phyloP scores from a whole-genome alignment of 805 yeast genomes.

The Pichia paraexigua region DNA sequence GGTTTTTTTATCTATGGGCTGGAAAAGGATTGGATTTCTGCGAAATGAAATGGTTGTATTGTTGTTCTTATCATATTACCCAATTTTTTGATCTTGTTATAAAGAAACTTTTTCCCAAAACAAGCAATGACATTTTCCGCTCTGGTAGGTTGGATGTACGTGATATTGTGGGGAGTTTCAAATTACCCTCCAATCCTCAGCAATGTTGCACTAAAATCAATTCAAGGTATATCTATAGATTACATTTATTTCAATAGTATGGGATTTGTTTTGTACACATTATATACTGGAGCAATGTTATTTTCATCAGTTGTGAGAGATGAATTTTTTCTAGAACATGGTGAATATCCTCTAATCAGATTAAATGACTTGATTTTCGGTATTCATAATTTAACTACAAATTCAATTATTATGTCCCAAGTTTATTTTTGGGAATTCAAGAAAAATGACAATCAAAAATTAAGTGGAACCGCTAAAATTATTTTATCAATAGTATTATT shows the following conservation, averaged over 20 bases:
- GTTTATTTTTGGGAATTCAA: conserved; percentile 29
- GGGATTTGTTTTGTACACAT: conserved; percentile 27
- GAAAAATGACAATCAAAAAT: conserved; percentile 26
- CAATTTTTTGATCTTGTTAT: too few relatives aligned
- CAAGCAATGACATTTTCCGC: neutral
- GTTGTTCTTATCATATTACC: neutral
- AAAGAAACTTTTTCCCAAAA: neutral
- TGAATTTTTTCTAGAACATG: conserved; percentile 23
- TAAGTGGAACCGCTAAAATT: conserved; percentile 18
- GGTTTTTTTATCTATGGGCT: too few relatives aligned
- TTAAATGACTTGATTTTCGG: conserved; percentile 29
- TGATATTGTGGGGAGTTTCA: conserved; percentile 25
- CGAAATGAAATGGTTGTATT: too few relatives aligned
- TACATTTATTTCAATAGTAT: conserved; percentile 28
- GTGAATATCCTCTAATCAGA: conserved; percentile 25
- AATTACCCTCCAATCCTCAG: conserved; percentile 28
- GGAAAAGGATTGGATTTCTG: too few relatives aligned
- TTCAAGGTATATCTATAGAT: conserved; percentile 30
- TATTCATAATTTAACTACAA: conserved; percentile 22
- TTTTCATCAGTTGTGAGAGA: conserved; percentile 19
- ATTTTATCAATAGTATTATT: conserved; percentile 12
- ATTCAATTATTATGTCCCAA: conserved; percentile 23
- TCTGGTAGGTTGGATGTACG: conserved; percentile 25
- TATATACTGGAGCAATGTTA: conserved; percentile 22
- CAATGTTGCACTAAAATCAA: conserved; percentile 24